Evolutionary conservation across 192 early-diverging fungal species (phyloP).

Genomic region (Coemansia sp.): DNA sequence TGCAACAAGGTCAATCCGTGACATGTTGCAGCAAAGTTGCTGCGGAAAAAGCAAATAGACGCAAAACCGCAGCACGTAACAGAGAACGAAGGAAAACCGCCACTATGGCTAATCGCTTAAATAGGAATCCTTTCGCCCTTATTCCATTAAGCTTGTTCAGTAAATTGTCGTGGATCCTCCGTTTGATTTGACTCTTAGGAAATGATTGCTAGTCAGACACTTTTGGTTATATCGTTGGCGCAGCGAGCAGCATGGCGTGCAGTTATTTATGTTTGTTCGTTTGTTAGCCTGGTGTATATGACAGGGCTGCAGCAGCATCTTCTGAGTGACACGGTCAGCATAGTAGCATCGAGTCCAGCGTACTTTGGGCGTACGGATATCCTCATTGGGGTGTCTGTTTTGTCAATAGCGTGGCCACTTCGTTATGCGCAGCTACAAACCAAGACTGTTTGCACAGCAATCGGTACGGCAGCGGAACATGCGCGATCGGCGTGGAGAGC

Average conservation of each 20-base stretch:
- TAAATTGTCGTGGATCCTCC: too few species aligned
- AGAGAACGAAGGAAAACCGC: too few species aligned
- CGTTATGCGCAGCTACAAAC: background rate
- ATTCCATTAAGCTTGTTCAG: too few species aligned
- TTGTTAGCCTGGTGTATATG: background rate
- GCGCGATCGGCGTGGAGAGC: background rate
- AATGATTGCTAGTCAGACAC: background rate
- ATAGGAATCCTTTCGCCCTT: too few species aligned
- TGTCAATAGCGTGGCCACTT: conserved; percentile 2
- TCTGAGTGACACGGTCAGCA: background rate
- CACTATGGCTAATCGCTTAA: too few species aligned
- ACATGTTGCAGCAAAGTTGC: too few species aligned
- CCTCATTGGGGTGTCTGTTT: background rate
- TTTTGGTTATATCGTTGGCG: background rate
- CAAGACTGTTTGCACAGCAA: background rate
- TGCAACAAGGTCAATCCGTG: too few species aligned
- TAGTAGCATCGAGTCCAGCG: background rate
- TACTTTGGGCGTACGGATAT: background rate
- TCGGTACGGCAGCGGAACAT: background rate
- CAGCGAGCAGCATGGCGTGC: background rate
- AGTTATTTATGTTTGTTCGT: background rate
- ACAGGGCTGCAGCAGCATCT: background rate
- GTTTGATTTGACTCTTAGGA: background rate
- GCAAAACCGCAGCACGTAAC: too few species aligned
- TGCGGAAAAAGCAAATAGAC: too few species aligned